These are phyloP conservation scores for Torulaspora pretoriensis DNA, from an alignment of 1,139 yeast genomes.

Conservation along the genomic window DNA sequence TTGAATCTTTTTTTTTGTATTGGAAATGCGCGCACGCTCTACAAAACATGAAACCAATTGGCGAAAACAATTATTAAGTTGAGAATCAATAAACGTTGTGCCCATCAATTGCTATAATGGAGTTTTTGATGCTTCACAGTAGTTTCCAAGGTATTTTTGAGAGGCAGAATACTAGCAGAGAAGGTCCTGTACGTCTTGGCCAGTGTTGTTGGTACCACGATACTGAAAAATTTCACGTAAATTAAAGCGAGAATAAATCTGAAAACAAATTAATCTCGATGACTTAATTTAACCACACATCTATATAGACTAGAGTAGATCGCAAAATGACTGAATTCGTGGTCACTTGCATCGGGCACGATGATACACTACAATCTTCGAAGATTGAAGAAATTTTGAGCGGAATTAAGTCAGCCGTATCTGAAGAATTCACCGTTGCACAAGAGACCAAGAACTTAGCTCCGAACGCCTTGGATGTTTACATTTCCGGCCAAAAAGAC, in stretches of 20 bases:
- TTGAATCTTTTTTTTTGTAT: too few species aligned
- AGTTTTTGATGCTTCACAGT: too few species aligned
- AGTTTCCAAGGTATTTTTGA: too few species aligned
- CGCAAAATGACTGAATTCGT: constrained; percentile 15
- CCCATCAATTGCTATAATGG: too few species aligned
- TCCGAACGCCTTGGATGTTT: constrained; percentile 21
- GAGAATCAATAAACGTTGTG: too few species aligned
- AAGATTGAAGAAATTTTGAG: not conserved
- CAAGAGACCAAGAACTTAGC: constrained; percentile 13
- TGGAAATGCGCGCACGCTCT: too few species aligned
- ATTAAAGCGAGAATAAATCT: not conserved
- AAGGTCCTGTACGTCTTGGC: too few species aligned
- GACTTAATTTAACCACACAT: not conserved
- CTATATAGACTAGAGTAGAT: not conserved
- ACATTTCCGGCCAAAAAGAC: constrained; percentile 7
- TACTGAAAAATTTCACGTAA: constrained; percentile 3
- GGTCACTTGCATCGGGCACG: constrained; percentile 22
- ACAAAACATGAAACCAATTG: too few species aligned
- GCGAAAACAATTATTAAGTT: too few species aligned
- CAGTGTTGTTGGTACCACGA: not conserved
- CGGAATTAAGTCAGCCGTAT: constrained; percentile 4
- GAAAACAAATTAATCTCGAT: not conserved
- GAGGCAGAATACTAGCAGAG: too few species aligned
- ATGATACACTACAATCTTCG: constrained; percentile 4
- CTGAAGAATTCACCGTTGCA: constrained; percentile 7